phyloP scores from a whole-genome alignment of 257 asterid genomes.

The Petrea volubilis region DNA sequence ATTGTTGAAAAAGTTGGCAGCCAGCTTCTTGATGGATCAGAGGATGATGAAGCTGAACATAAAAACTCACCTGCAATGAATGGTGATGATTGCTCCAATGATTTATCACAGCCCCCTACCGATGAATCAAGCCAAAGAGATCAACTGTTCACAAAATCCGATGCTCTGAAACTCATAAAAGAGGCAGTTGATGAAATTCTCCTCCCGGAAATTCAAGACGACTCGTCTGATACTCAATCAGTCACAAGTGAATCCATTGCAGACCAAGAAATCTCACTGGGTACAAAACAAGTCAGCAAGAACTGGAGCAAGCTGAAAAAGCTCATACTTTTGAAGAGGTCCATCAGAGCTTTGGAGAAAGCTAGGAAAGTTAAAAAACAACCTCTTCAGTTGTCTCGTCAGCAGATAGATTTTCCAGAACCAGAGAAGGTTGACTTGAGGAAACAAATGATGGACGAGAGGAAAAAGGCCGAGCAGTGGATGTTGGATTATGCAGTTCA shows the following conservation, averaged over 20 bases:
- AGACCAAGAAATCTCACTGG: constrained; percentile 38
- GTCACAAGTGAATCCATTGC: constrained; percentile 43
- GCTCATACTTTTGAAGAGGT: constrained; percentile 66
- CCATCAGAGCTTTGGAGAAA: constrained; percentile 75
- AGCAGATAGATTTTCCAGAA: constrained; percentile 24
- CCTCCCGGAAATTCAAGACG: constrained; percentile 60
- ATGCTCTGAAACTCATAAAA: constrained; percentile 74
- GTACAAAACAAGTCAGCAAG: constrained; percentile 27
- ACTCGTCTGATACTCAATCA: constrained; percentile 50
- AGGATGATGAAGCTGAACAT: constrained; percentile 50
- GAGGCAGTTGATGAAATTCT: constrained; percentile 92
- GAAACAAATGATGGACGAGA: constrained; percentile 70
- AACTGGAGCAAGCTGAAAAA: constrained; percentile 88
- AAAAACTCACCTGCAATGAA: constrained; percentile 13
- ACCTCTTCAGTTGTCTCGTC: constrained; percentile 24
- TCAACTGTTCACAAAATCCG: constrained; percentile 58
- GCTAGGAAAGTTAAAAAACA: constrained; percentile 44
- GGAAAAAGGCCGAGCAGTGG: constrained; percentile 91
- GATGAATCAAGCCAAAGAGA: constrained; percentile 16
- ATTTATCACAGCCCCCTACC: background rate
- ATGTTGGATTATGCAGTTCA: constrained; percentile 94
- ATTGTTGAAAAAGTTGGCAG: constrained; percentile 74
- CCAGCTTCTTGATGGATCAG: constrained; percentile 69
- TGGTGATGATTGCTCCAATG: background rate
- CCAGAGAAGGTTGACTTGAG: constrained; percentile 61